These are phyloP conservation scores for Macrolepiota dolichaula DNA, from an alignment of 768 basidiomycete genomes.

Conservation along the genomic window DNA sequence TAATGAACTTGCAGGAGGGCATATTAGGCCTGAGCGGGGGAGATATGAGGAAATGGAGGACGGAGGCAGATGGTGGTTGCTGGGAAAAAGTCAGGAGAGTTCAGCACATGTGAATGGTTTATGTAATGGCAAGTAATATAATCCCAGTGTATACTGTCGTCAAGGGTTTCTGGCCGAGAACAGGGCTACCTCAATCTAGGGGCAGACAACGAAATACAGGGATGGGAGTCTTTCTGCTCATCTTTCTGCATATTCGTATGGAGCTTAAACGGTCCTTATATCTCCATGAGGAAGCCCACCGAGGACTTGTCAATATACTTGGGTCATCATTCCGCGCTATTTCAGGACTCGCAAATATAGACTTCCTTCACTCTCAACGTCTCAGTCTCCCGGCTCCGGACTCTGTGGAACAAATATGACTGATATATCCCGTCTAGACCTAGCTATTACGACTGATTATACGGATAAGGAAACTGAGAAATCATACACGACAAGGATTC, in stretches of 20 bases:
- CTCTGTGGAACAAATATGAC: slow-evolving; percentile 7
- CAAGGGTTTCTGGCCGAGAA: not conserved
- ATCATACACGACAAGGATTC: slow-evolving; percentile 1
- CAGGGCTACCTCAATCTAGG: not conserved
- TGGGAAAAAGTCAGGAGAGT: not conserved
- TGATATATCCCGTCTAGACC: not conserved
- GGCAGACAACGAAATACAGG: not conserved
- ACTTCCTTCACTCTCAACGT: not conserved
- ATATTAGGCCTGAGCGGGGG: slow-evolving; percentile 13
- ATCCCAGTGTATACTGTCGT: not conserved
- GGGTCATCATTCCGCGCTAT: slow-evolving; percentile 3
- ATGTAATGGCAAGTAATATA: not conserved
- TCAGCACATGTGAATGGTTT: not conserved
- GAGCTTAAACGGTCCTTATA: not conserved
- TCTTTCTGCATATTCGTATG: not conserved
- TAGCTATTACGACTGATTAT: not conserved
- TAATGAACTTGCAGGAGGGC: slow-evolving; percentile 31
- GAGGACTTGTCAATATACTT: not conserved
- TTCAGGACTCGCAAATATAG: not conserved
- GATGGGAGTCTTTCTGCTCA: not conserved
- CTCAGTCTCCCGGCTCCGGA: slow-evolving; percentile 6
- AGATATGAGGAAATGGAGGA: slow-evolving; percentile 5
- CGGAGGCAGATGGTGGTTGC: not conserved
- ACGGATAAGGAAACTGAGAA: not conserved
- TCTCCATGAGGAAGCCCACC: not conserved